Base-by-base conservation (phyloP, 202 grass and related monocot species). In the Setaria italica region DNA sequence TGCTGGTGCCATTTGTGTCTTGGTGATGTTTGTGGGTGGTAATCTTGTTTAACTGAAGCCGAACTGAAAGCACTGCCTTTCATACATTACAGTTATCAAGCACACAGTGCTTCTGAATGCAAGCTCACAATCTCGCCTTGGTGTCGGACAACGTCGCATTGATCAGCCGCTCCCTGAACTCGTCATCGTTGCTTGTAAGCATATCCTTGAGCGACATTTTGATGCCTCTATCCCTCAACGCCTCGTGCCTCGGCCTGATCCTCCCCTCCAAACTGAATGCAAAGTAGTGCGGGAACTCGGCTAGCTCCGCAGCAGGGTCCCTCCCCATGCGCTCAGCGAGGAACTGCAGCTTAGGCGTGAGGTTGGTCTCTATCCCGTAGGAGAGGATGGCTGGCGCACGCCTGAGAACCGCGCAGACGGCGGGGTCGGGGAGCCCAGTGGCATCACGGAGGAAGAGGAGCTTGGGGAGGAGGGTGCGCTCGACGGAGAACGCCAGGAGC, bases 221-320 rank as follows among this genome's bases (percentile, higher is more conserved):
- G 54, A 92, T 4, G 11, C 86, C 62, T 42, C 53, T 89, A 62
- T 94, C 75, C 29, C 17, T 73, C 59, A 92, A 71, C 7, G 80
- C 62, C 21, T 71, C 56, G 45, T 99, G 8, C 65, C 96, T 84
- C 16, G 89, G 86, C 59, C 78, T 95, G 37, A 98, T 98, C 88
- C 85, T 94, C 37, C 87, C 80, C 46, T 98, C 88, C 51, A 98
- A 65, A 67, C 84, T 98, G 80, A 92, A 98, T 0, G 95, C 89
- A 41, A 98, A 95, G 86, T 92, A 98, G 80, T 98, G 91, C 8
- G 93, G 93, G 70, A 98, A 95, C 48, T 75, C 87, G 53, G 81
- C 29, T 25, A 98, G 86, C 53, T 98, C 95, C 0, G 48, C 58
- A 7, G 81, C 35, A 25, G 88, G 68, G 51, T 92, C 84, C 43